phyloP scores from a whole-genome alignment of 2,329 filamentous ascomycete genomes.

The Talaromyces sp. region DNA sequence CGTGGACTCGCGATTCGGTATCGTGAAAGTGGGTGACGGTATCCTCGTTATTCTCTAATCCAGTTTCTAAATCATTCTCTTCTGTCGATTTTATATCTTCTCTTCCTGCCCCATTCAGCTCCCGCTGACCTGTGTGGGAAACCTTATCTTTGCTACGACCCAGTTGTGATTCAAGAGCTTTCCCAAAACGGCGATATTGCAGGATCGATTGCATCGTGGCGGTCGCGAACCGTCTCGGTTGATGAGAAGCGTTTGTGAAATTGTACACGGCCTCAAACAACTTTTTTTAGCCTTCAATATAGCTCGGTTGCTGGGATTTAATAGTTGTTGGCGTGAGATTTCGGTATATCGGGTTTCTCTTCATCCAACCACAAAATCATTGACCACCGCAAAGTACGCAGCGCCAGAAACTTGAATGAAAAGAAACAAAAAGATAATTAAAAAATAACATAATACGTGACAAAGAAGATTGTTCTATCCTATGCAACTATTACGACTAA shows the following conservation, averaged over 20 bases:
- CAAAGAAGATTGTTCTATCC: background rate
- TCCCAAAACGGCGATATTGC: constrained; percentile 26
- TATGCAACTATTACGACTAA: constrained; percentile 3
- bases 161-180: constrained; percentile 23
- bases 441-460: background rate
- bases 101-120: constrained; percentile 6
- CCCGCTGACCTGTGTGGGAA: constrained; percentile 20
- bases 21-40: background rate
- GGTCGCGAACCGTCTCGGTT: background rate
- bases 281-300: background rate
- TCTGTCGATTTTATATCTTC: constrained; percentile 11
- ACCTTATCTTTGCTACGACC: constrained; percentile 19
- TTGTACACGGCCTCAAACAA: background rate
- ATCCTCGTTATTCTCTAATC: background rate
- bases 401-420: background rate
- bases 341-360: background rate
- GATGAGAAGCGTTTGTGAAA: background rate
- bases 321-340: background rate
- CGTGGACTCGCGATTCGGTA: background rate
- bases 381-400: background rate
- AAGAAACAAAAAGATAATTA: background rate
- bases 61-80: constrained; percentile 9
- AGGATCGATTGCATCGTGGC: constrained; percentile 26
- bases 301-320: background rate
- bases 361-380: background rate